phyloP scores from a whole-genome alignment of 2,329 filamentous ascomycete species.

The Ceratocystis huliohia region DNA sequence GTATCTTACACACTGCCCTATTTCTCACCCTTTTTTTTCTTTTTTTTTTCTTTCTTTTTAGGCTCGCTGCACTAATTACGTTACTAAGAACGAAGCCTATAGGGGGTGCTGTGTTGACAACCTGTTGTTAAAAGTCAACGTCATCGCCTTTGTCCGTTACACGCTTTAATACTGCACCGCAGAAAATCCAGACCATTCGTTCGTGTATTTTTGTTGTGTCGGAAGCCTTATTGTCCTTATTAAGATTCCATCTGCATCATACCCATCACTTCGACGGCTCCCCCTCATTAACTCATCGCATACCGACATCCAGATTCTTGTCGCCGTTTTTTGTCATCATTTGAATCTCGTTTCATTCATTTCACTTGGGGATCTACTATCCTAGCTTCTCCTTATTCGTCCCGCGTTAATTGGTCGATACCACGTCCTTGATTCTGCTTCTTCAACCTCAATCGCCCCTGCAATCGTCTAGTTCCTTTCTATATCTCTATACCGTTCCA shows the following conservation, averaged over 20 bases:
- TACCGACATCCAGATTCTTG: not conserved
- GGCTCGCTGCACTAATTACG: conserved; percentile 21
- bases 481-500: not conserved
- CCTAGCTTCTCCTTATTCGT: conserved; percentile 1
- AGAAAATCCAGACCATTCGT: not conserved
- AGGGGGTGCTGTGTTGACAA: not conserved
- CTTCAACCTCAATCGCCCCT: not conserved
- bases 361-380: not conserved
- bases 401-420: not conserved
- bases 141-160: conserved; percentile 4
- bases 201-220: not conserved
- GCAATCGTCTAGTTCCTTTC: not conserved
- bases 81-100: too few relatives aligned
- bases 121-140: not conserved
- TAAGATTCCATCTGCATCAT: not conserved
- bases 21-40: not conserved
- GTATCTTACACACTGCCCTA: too few relatives aligned
- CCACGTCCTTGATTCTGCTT: not conserved
- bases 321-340: not conserved
- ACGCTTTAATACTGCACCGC: not conserved
- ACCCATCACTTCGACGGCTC: not conserved
- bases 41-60: conserved; percentile 20
- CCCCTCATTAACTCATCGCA: not conserved
- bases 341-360: conserved; percentile 1
- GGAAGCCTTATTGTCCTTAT: not conserved